Base-by-base conservation (phyloP, 768 basidiomycete genomes). In the Hygrophoropsis aurantiaca region DNA sequence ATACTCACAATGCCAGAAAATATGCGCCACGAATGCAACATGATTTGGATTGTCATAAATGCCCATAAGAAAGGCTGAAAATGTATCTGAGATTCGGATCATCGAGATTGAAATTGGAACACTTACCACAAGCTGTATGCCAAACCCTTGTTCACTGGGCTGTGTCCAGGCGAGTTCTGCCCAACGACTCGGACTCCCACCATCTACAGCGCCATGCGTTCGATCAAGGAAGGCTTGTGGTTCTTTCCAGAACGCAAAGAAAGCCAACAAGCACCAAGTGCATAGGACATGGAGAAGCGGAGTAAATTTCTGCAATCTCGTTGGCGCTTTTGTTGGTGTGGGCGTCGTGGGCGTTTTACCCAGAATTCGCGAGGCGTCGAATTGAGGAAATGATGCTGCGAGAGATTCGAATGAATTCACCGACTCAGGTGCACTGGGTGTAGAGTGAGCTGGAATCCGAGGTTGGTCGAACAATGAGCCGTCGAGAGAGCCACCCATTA, bases 31-130 rank as follows among this genome's bases (percentile, higher is more conserved):
- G 89, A 88, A 55, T 90, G 87, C 36, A 92, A 58, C 16, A 75
- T 74, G 19, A 90, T 71, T 54, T 90, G 79, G 4, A 91, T 60
- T 1, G 89, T 85, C 32, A 80, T 78, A 50, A 91, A 90, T 7
- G 79, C 84, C 86, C 86, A 90, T 62, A 91, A 87, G 69, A 92
- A 87, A 1, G 87, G 82, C 88, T 90, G 52, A 15, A 33, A 30
- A 16, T 24, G 49, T 34, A 55, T 63, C 26, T 52, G 41, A 38
- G 23, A 42, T 15, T 13, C n/a, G 36, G 9, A 11, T 13, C 16
- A 27, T 26, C 44, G n/a, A 39, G 45, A 25, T 33, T 8, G 42
- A 46, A 36, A n/a, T n/a, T 30, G 27, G 16, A 45, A 26, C 9
- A 71, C 83, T 52, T 56, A 87, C 86, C 66, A 84, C 73, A 36